Conservation (phyloP, 2,329 filamentous ascomycete species). For the Fusarium armeniacum region DNA sequence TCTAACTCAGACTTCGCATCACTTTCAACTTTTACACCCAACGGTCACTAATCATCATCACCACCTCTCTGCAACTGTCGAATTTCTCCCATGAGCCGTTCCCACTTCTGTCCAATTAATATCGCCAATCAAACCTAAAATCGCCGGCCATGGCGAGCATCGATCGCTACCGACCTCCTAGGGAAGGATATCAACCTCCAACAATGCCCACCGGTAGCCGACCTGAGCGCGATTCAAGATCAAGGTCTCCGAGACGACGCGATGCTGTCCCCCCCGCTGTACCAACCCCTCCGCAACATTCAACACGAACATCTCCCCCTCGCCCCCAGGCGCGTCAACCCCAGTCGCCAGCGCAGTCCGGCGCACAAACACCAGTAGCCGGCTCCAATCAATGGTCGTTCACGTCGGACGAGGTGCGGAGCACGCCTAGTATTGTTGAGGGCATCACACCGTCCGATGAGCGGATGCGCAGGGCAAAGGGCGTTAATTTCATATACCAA, state of each 20-base stretch:
- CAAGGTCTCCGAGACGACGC: slow-evolving; percentile 63
- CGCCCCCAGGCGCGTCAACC: slow-evolving; percentile 61
- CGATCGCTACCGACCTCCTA: slow-evolving; percentile 69
- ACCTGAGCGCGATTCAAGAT: slow-evolving; percentile 63
- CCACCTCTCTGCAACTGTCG: slow-evolving; percentile 22
- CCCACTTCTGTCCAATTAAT: slow-evolving; percentile 29
- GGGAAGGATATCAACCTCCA: slow-evolving; percentile 71
- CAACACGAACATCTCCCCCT: slow-evolving; percentile 68
- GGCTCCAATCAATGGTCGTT: slow-evolving; percentile 86
- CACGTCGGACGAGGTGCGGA: slow-evolving; percentile 82
- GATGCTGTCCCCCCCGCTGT: slow-evolving; percentile 70
- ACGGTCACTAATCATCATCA: slow-evolving; percentile 29
- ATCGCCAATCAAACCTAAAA: slow-evolving; percentile 49
- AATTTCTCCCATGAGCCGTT: slow-evolving; percentile 47
- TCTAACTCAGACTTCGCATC: slow-evolving; percentile 31
- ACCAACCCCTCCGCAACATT: slow-evolving; percentile 71
- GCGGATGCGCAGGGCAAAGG: slow-evolving; percentile 84
- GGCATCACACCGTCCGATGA: slow-evolving; percentile 84
- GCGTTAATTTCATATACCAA: slow-evolving; percentile 96
- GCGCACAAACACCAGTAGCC: slow-evolving; percentile 56
- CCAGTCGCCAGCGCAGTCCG: slow-evolving; percentile 60
- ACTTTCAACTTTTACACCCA: slow-evolving; percentile 23
- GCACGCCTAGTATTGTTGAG: slow-evolving; percentile 86
- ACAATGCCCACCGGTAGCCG: slow-evolving; percentile 57
- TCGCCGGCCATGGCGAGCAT: slow-evolving; percentile 68